Base-by-base conservation (phyloP, 805 yeast genomes). In the Maudiozyma pseudohumilis region DNA sequence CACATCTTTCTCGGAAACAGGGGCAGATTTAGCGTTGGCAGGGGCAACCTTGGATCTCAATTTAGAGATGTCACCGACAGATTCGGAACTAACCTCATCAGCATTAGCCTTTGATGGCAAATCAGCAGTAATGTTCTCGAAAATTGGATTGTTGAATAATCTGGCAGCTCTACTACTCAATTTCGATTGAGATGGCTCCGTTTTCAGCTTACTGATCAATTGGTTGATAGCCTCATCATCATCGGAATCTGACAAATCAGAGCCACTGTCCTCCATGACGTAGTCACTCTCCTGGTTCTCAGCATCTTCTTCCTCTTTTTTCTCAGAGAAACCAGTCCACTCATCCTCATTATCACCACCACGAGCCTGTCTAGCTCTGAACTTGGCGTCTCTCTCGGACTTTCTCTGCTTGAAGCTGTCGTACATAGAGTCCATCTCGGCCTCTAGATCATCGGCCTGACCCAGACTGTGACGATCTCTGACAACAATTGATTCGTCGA, bases 391-490 rank as follows among this genome's bases (percentile, higher is more conserved):
- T 48, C 74, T 71, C 55, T 81, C 87, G 22, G 81, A 68, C 55
- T 68, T 73, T 47, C 75, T 65, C 42, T 75, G 72, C 60, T 84
- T 84, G 56, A 74, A 86, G 28, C 72, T 66, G 35, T 67, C 64
- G 55, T 88, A 88, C 95, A 87, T 84, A 42, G 68, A 70, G 56
- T 88, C 86, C 40, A 92, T 69, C 62, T 87, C 83, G 8, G 73
- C 76, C 53, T 88, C 99, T 41, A 92, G 70, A 45, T 71, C 75
- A 52, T 77, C 88, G 8, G 66, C 53, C 19, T 72, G 81, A 4
- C 60, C 77, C 19, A 45, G 61, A 20, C 61, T 69, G 31, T 61
- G 63, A 28, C 52, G 49, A 22, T 63, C 66, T 19, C 44, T 48
- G 2, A 48, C 34, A 10, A 49, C 46, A 19, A 59, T 64, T 31